Conservation (phyloP, 1,139 yeast genomes). For the Pichia sp. region DNA sequence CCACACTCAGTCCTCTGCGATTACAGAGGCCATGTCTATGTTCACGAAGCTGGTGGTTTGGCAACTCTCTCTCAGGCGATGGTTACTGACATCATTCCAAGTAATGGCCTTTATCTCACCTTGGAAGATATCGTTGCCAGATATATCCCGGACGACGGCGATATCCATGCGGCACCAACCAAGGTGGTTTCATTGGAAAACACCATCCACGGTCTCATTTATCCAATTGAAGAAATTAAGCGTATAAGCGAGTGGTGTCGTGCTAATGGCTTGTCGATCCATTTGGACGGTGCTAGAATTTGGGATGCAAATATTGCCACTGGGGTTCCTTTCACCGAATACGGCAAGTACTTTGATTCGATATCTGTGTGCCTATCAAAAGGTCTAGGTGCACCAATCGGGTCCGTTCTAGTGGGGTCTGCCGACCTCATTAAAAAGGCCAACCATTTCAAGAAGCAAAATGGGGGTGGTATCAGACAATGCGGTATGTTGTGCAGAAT, state of each 20-base stretch:
- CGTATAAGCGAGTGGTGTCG: constrained; percentile 70
- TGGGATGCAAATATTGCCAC: constrained; percentile 88
- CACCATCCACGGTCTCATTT: constrained; percentile 77
- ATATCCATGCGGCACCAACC: constrained; percentile 87
- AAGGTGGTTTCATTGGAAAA: constrained; percentile 80
- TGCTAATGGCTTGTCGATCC: constrained; percentile 59
- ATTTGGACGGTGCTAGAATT: constrained; percentile 89
- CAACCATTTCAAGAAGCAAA: constrained; percentile 84
- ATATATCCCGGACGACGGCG: constrained; percentile 71
- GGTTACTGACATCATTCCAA: constrained; percentile 79
- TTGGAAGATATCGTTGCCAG: constrained; percentile 67
- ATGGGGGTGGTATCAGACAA: constrained; percentile 94
- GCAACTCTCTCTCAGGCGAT: constrained; percentile 88
- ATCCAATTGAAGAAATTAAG: constrained; percentile 75
- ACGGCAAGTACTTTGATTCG: constrained; percentile 77
- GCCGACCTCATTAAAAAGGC: constrained; percentile 60
- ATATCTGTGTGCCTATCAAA: constrained; percentile 86
- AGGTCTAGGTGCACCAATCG: constrained; percentile 92
- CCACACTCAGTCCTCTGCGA: constrained; percentile 85
- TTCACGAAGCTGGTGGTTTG: constrained; percentile 86
- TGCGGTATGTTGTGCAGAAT: constrained; percentile 76
- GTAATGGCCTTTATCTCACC: constrained; percentile 71
- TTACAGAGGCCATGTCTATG: constrained; percentile 75
- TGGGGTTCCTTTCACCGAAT: constrained; percentile 63
- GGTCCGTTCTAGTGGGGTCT: constrained; percentile 78